These are phyloP conservation scores for Botrytis pseudocinerea DNA, from an alignment of 2,329 filamentous ascomycete species.

Conservation along the genomic window DNA sequence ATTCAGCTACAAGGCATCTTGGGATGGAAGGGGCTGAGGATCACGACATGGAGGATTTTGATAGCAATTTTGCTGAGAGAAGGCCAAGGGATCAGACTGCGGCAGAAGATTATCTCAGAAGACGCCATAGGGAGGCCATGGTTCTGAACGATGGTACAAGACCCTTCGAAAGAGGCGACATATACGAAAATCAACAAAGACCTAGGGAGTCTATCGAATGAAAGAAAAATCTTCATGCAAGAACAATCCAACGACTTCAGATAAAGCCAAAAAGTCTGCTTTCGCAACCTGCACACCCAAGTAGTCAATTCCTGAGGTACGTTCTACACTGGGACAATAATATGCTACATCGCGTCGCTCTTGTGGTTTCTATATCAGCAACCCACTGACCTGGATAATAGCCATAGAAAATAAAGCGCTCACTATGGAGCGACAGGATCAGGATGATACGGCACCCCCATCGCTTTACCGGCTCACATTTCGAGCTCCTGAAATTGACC, in stretches of 20 bases:
- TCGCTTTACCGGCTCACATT: background rate
- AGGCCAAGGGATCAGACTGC: constrained; percentile 54
- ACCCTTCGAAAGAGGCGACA: constrained; percentile 72
- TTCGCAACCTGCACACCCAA: background rate
- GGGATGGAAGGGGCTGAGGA: constrained; percentile 53
- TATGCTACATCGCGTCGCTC: background rate
- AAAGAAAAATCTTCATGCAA: background rate
- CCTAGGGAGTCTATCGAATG: background rate
- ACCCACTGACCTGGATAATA: background rate
- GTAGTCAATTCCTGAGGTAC: background rate
- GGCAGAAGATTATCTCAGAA: constrained; percentile 70
- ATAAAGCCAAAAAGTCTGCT: background rate
- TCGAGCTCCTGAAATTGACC: background rate
- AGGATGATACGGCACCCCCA: background rate
- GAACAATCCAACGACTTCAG: background rate
- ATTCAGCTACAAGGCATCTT: constrained; percentile 36
- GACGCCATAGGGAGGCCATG: constrained; percentile 83
- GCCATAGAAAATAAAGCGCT: background rate
- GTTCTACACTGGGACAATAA: background rate
- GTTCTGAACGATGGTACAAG: constrained; percentile 84
- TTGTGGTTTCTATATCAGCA: background rate
- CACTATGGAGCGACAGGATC: background rate
- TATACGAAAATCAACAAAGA: constrained; percentile 58
- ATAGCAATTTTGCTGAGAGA: constrained; percentile 37
- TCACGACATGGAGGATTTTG: constrained; percentile 45